Conservation (phyloP, 2,329 filamentous ascomycete genomes). For the Fusarium chuoi region DNA sequence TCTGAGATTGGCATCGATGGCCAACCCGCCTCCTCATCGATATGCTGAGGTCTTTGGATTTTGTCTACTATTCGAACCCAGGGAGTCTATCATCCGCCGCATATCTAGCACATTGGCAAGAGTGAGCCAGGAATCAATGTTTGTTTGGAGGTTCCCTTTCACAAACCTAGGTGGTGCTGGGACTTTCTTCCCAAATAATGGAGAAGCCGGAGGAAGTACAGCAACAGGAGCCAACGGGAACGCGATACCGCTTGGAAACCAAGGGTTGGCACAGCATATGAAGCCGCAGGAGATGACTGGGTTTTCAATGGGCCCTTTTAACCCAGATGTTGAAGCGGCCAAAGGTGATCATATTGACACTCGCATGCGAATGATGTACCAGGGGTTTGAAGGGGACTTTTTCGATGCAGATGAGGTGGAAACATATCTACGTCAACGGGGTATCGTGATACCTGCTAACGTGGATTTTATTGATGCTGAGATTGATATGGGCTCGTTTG, state of each 20-base stretch:
- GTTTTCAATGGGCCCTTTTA: constrained; percentile 61
- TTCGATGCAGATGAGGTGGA: constrained; percentile 83
- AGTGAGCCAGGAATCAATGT: constrained; percentile 57
- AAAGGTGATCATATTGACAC: constrained; percentile 57
- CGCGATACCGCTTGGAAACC: constrained; percentile 49
- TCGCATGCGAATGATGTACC: constrained; percentile 63
- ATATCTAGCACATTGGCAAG: constrained; percentile 49
- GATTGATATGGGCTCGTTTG: constrained; percentile 58
- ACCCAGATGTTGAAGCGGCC: constrained; percentile 50
- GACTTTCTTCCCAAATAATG: constrained; percentile 63
- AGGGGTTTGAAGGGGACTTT: constrained; percentile 78
- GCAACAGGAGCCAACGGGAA: background rate
- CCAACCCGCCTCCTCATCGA: constrained; percentile 58
- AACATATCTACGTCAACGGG: constrained; percentile 72
- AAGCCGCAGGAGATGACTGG: constrained; percentile 42
- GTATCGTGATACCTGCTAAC: constrained; percentile 69
- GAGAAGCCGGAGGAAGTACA: background rate
- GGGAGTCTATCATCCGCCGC: constrained; percentile 58
- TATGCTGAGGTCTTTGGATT: constrained; percentile 74
- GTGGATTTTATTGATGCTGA: constrained; percentile 70
- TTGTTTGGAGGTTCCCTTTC: constrained; percentile 69
- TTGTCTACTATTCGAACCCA: constrained; percentile 69
- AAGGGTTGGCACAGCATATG: constrained; percentile 45
- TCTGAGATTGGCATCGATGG: constrained; percentile 64
- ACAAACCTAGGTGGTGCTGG: constrained; percentile 75